phyloP scores from a whole-genome alignment of 148 eudicot species.

The Heliamphora exappendiculata region DNA sequence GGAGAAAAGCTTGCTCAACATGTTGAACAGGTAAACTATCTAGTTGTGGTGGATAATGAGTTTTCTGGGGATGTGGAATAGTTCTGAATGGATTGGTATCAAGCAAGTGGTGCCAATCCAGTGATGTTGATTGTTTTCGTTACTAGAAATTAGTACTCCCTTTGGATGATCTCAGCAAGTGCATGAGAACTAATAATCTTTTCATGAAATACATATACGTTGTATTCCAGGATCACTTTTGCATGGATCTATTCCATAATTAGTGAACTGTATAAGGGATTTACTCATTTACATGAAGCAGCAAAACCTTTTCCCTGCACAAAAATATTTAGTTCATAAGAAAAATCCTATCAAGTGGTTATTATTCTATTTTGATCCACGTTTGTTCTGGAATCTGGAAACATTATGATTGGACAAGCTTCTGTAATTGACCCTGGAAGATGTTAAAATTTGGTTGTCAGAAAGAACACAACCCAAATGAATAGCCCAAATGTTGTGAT shows the following conservation, averaged over 20 bases:
- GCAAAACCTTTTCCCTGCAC: background rate
- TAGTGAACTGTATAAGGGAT: background rate
- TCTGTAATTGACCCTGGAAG: background rate
- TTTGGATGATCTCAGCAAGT: background rate
- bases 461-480: background rate
- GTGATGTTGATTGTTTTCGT: too few species aligned
- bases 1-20: slow-evolving; percentile 87
- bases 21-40: slow-evolving; percentile 70
- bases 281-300: too few species aligned
- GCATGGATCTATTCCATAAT: background rate
- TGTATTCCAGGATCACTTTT: background rate
- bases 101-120: background rate
- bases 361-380: background rate
- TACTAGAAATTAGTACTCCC: background rate
- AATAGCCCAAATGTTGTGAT: background rate
- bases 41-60: background rate
- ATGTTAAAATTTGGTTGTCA: background rate
- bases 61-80: background rate
- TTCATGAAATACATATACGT: too few species aligned
- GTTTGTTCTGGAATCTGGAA: background rate
- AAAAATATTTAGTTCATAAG: background rate
- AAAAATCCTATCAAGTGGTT: background rate
- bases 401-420: background rate
- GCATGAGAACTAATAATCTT: background rate
- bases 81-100: background rate